Base-by-base conservation (phyloP, 352 stramenopile species). In the Bremia lactucae region DNA sequence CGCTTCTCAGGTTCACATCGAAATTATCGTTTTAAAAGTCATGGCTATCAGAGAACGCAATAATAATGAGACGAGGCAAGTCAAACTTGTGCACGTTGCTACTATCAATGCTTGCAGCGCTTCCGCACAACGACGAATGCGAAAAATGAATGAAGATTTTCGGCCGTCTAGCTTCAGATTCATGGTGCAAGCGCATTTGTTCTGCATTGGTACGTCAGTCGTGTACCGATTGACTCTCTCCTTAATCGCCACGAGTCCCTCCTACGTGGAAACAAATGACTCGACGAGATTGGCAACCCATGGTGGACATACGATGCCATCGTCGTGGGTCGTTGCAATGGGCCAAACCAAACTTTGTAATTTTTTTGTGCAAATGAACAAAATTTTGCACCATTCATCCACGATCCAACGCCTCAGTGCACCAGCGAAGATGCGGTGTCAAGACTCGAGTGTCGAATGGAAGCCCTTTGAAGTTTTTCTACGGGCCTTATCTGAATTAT, bases 131-230 rank as follows among this genome's bases (percentile, higher is more conserved):
- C 65, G 70, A 8, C 62, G 70, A 19, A 52, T 83, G 37, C 70
- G 66, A 36, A 79, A 78, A 42, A 76, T 83, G 60, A 74, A 59
- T n/a, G 53, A 74, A 18, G 60, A 83, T 23, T 72, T 73, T 44
- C 55, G 67, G 36, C 68, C 70, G 0, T 59, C 62, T 2, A 60
- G 45, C 37, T 83, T 69, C 35, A 49, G 49, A 22, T 78, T 80
- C 45, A n/a, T 40, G 10, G 68, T 63, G 26, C 57, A 71, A 31
- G 65, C 68, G 37, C 62, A 62, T 4, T 41, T 73, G 36, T 56
- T 83, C n/a, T 83, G 67, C 25, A 62, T 83, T 4, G 70, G 70
- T 13, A 59, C 57, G 50, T 63, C 68, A 7, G 58, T 73, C 26
- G 65, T 83, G 15, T 83, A 83, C 35, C 59, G 68, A 22, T 62